Conservation (phyloP, 305 asterid genomes). For the Fraxinus baroniana region DNA sequence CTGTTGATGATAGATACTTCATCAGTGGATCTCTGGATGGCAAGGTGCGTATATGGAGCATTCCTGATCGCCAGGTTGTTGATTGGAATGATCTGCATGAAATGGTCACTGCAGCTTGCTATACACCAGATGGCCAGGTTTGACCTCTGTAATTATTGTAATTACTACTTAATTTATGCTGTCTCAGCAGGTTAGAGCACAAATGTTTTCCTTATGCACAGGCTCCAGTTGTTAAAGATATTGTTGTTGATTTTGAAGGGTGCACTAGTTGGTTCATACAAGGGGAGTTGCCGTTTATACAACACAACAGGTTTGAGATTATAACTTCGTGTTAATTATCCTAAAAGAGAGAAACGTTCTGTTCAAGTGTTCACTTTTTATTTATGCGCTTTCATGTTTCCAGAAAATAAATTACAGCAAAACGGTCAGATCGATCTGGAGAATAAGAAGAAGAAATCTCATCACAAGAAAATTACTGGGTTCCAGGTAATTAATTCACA, state of each 20-base stretch:
- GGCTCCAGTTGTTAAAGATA: constrained; percentile 17
- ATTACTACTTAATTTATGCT: constrained; percentile 9
- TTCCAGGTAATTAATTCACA: constrained; percentile 64
- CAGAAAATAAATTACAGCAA: constrained; percentile 77
- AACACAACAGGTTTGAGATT: constrained; percentile 65
- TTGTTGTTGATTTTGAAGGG: constrained; percentile 51
- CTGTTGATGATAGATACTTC: constrained; percentile 95
- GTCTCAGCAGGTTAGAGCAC: constrained; percentile 11
- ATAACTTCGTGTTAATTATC: constrained; percentile 6
- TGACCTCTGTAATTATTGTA: constrained; percentile 25
- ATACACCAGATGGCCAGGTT: constrained; percentile 99
- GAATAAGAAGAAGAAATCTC: constrained; percentile 89
- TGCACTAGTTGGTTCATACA: constrained; percentile 94
- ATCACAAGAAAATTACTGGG: constrained; percentile 90
- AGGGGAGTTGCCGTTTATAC: constrained; percentile 88
- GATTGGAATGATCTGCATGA: constrained; percentile 98
- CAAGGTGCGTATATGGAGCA: constrained; percentile 99
- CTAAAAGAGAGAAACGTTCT: constrained; percentile 14
- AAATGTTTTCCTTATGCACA: constrained; percentile 7
- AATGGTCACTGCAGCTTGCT: constrained; percentile 99
- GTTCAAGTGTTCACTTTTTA: constrained; percentile 10
- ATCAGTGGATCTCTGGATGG: constrained; percentile 98
- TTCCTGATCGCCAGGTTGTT: constrained; percentile 95
- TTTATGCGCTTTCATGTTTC: constrained; percentile 8
- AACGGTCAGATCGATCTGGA: constrained; percentile 71